Evolutionary conservation across 2,329 filamentous ascomycete species (phyloP).

Genomic region (Stenocarpella maydis): DNA sequence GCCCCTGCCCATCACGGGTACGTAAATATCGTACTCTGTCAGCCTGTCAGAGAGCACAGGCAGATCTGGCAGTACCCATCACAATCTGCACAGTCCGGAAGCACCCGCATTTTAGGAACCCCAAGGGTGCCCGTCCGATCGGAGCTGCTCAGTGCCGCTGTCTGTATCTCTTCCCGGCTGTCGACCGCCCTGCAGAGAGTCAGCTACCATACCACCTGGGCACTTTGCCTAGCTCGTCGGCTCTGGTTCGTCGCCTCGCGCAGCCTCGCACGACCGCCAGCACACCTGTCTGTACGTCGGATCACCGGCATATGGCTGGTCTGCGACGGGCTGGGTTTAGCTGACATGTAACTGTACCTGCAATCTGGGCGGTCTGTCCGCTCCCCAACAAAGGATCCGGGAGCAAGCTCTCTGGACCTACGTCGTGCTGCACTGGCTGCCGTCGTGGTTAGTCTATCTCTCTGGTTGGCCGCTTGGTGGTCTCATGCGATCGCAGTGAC

Average conservation of each 20-base stretch:
- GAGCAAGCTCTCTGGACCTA: conserved; percentile 25
- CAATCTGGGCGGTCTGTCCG: background rate
- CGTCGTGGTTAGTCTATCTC: conserved; percentile 5
- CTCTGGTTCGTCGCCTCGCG: background rate
- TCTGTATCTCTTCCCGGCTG: background rate
- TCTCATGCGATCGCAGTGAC: background rate
- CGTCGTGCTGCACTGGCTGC: conserved; percentile 22
- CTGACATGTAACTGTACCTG: background rate
- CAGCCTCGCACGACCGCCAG: background rate
- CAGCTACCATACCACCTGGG: background rate
- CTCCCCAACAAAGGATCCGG: background rate
- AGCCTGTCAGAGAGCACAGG: background rate
- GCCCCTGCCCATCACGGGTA: conserved; percentile 10
- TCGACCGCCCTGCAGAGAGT: background rate
- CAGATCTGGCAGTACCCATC: background rate
- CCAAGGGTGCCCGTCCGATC: background rate
- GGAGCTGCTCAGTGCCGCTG: conserved; percentile 1
- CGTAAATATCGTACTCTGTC: background rate
- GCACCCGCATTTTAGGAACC: conserved; percentile 10
- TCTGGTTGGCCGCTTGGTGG: conserved; percentile 5
- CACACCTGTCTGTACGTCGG: background rate
- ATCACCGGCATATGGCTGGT: background rate
- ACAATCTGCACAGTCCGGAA: conserved; percentile 8
- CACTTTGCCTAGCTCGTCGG: background rate
- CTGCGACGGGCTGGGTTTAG: background rate